These are phyloP conservation scores for Reutealis trisperma DNA, from an alignment of 345 rosid genomes.

Conservation along the genomic window DNA sequence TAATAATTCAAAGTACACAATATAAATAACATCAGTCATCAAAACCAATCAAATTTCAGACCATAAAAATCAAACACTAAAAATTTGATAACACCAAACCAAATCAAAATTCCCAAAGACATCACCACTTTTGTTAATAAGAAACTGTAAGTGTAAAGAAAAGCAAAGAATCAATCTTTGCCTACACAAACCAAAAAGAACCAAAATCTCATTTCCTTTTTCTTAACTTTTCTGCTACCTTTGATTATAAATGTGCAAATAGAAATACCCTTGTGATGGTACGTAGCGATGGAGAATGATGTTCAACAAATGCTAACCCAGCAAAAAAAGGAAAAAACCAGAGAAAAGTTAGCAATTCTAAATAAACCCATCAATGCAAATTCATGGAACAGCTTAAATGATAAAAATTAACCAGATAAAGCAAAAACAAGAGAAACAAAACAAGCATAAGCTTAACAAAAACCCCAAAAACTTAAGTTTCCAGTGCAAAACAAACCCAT, in stretches of 20 bases:
- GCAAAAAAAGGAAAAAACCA: not conserved
- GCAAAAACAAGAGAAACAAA: not conserved
- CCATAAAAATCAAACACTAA: not conserved
- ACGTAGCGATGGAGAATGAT: not conserved
- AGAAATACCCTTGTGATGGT: not conserved
- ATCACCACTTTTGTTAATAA: not conserved
- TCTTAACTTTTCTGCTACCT: not conserved
- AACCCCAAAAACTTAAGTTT: not conserved
- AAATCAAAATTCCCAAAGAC: not conserved
- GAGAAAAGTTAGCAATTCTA: not conserved
- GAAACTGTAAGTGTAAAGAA: not conserved
- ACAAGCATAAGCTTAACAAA: not conserved
- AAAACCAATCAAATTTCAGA: not conserved
- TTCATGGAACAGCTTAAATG: slow-evolving; percentile 1
- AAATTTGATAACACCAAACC: not conserved
- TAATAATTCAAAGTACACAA: not conserved
- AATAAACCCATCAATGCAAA: not conserved
- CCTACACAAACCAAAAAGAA: not conserved
- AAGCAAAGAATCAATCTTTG: slow-evolving; percentile 1
- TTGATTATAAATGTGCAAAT: not conserved
- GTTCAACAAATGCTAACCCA: not conserved
- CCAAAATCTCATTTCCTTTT: not conserved
- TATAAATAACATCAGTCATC: not conserved
- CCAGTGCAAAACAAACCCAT: slow-evolving; percentile 2
- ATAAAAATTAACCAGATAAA: not conserved